These are phyloP conservation scores for Jamesozyma lodderae DNA, from an alignment of 805 yeast species.

Conservation along the genomic window DNA sequence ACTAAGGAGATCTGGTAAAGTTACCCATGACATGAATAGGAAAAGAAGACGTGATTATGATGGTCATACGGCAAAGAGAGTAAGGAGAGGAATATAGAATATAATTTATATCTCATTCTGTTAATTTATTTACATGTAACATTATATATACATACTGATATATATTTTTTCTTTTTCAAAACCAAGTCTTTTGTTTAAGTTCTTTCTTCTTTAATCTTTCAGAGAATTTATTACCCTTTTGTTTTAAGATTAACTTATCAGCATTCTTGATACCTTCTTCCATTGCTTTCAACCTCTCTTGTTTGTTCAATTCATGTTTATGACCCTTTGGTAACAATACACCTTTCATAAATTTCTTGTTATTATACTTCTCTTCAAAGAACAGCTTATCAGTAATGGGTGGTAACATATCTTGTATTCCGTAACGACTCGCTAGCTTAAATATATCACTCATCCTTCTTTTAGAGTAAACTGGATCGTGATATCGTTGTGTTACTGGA, in stretches of 20 bases:
- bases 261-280: slow-evolving; percentile 55
- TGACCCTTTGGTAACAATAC: slow-evolving; percentile 70
- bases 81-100: slow-evolving; percentile 28
- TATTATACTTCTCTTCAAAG: slow-evolving; percentile 66
- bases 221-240: slow-evolving; percentile 47
- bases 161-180: slow-evolving; percentile 2
- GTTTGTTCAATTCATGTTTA: slow-evolving; percentile 64
- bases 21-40: slow-evolving; percentile 18
- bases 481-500: slow-evolving; percentile 69
- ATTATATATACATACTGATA: background rate
- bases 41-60: slow-evolving; percentile 19
- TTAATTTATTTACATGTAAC: background rate
- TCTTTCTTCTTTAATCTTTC: slow-evolving; percentile 38
- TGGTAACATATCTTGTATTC: slow-evolving; percentile 74
- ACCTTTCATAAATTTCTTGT: slow-evolving; percentile 67
- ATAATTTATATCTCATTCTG: background rate
- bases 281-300: slow-evolving; percentile 50
- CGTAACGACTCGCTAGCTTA: slow-evolving; percentile 73
- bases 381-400: slow-evolving; percentile 43
- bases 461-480: slow-evolving; percentile 67
- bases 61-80: slow-evolving; percentile 23
- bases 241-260: slow-evolving; percentile 58
- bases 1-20: slow-evolving; percentile 23
- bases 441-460: slow-evolving; percentile 76
- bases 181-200: slow-evolving; percentile 14